Base-by-base conservation (phyloP, 176 grass and related monocot genomes). In the Raddia guianensis region DNA sequence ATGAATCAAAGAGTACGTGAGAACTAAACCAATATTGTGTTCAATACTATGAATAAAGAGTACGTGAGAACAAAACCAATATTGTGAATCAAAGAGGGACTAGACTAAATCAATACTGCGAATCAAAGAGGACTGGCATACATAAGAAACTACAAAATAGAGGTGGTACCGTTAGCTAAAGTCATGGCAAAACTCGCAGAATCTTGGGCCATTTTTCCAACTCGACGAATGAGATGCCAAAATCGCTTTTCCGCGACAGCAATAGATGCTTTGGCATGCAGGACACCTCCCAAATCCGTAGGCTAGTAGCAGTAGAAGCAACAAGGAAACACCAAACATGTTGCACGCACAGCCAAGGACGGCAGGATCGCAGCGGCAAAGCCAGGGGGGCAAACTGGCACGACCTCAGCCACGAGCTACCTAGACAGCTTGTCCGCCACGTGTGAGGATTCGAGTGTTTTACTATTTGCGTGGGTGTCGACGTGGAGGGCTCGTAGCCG, bases 331-430 rank as follows among this genome's bases (percentile, higher is more conserved):
- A 14, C 5, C 16, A 13, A 52, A 35, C 35, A 16, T 47, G 49
- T 52, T 44, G 32, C 14, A 16, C n/a, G n/a, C n/a, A n/a, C 15
- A 15, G 52, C 8, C 52, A 54, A n/a, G 54, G 18, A n/a, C n/a
- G 16, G 37, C 37, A 3, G 14, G 14, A 15, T 52, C 4, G 12
- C 12, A 14, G 2, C 1, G 32, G 2, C 2, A 3, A 15, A 27
- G n/a, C n/a, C n/a, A 50, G n/a, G n/a, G 12, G 37, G 37, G 45
- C 27, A 72, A 13, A 2, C 45, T 5, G 13, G 0, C 27, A 12
- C 49, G 77, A 18, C 15, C 86, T 63, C 68, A 80, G 70, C 87
- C 87, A 84, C 81, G 44, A 80, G 81, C 35, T 79, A 6, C 69
- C 52, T 15, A 7, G 27, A 6, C 80, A 83, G 50, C 10, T 8